Evolutionary conservation across 2,329 filamentous ascomycete species (phyloP).

Genomic region (Neonectria faginata): DNA sequence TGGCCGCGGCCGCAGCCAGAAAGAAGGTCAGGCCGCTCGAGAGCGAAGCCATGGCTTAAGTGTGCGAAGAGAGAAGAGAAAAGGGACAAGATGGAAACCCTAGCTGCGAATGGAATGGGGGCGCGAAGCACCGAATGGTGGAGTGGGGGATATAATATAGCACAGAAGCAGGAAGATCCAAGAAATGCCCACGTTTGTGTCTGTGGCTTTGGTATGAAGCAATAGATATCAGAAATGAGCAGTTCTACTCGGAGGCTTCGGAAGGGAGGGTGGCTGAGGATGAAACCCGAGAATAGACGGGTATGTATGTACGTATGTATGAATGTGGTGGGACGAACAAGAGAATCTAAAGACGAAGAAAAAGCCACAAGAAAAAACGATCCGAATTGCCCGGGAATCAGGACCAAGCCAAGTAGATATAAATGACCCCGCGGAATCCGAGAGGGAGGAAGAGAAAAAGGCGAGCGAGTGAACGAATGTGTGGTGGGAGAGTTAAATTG

Average conservation of each 20-base stretch:
- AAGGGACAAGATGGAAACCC: slow-evolving; percentile 15
- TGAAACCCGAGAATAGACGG: background rate
- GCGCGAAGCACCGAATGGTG: background rate
- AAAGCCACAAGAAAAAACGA: background rate
- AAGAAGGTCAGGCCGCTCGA: slow-evolving; percentile 41
- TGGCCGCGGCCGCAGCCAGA: slow-evolving; percentile 41
- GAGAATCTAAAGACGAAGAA: background rate
- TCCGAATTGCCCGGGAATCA: background rate
- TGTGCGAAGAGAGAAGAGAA: background rate
- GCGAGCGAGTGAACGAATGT: background rate
- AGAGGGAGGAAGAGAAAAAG: background rate
- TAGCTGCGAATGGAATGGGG: background rate
- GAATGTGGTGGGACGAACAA: background rate
- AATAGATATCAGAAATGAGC: background rate
- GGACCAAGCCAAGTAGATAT: background rate
- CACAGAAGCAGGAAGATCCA: background rate
- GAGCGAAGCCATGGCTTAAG: slow-evolving; percentile 40
- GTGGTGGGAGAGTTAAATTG: slow-evolving; percentile 25
- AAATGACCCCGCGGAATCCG: background rate
- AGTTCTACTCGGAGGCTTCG: background rate
- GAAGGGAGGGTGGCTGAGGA: background rate
- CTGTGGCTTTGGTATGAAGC: background rate
- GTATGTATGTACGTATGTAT: too few species aligned
- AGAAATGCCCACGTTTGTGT: background rate
- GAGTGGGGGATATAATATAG: background rate